phyloP scores from a whole-genome alignment of 2,329 filamentous ascomycete genomes.

The Ascochyta fabae region DNA sequence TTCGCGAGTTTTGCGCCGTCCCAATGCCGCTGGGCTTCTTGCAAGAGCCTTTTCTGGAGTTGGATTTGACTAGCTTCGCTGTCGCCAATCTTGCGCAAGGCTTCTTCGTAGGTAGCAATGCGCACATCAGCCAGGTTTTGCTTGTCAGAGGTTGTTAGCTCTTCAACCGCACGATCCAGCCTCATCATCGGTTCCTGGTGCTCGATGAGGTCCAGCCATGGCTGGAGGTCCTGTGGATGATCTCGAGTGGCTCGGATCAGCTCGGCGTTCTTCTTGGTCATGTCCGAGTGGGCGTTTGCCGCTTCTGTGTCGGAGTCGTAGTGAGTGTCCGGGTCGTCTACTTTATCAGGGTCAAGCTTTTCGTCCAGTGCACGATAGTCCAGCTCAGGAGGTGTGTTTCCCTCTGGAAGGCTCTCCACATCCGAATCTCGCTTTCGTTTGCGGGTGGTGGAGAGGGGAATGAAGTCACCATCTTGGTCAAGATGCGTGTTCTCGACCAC shows the following conservation, averaged over 20 bases:
- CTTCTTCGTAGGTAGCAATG: slow-evolving; percentile 79
- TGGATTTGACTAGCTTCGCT: slow-evolving; percentile 58
- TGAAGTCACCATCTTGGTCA: slow-evolving; percentile 37
- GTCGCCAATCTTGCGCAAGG: slow-evolving; percentile 64
- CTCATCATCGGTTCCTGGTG: slow-evolving; percentile 75
- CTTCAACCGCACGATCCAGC: slow-evolving; percentile 52
- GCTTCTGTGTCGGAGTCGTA: slow-evolving; percentile 36
- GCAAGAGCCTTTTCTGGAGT: slow-evolving; percentile 73
- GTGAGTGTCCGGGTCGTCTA: slow-evolving; percentile 48
- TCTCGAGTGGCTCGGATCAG: slow-evolving; percentile 70
- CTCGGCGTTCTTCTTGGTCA: slow-evolving; percentile 63
- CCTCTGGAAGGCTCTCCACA: slow-evolving; percentile 22
- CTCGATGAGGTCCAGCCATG: slow-evolving; percentile 80
- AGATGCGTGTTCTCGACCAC: background rate
- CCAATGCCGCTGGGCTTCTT: slow-evolving; percentile 78
- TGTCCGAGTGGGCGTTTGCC: slow-evolving; percentile 29
- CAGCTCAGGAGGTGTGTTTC: slow-evolving; percentile 5
- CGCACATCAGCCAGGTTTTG: slow-evolving; percentile 79
- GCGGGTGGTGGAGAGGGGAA: slow-evolving; percentile 28
- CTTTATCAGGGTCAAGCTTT: slow-evolving; percentile 10
- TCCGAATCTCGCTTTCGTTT: slow-evolving; percentile 30
- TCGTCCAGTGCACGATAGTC: slow-evolving; percentile 51
- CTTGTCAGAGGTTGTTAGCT: slow-evolving; percentile 65
- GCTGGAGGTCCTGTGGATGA: slow-evolving; percentile 68
- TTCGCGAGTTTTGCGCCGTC: slow-evolving; percentile 64